Conservation (phyloP, 306 rosid genomes). For the Begonia fuchsioides region DNA sequence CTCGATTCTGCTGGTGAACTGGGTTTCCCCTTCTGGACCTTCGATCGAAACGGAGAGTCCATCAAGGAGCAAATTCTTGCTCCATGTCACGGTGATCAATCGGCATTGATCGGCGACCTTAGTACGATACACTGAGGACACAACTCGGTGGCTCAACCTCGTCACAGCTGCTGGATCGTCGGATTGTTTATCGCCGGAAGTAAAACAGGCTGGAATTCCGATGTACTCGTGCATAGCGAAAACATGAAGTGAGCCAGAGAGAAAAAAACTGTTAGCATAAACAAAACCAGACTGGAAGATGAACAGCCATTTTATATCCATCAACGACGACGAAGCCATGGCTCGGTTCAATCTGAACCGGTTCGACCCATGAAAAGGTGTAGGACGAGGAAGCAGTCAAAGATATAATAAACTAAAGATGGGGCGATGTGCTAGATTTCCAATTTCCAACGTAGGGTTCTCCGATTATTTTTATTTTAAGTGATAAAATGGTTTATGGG, state of each 20-base stretch:
- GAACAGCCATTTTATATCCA: too few relatives aligned
- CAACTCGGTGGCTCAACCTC: conserved; percentile 66
- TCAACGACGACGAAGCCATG: not conserved
- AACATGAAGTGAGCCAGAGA: conserved; percentile 1
- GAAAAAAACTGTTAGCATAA: not conserved
- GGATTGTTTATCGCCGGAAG: conserved; percentile 28
- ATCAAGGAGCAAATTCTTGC: conserved; percentile 56
- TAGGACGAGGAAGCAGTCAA: conserved; percentile 32
- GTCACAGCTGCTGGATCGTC: conserved; percentile 42
- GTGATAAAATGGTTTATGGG: too few relatives aligned
- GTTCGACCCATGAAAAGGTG: conserved; percentile 24
- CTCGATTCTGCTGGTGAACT: conserved; percentile 64
- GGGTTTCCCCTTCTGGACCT: conserved; percentile 51
- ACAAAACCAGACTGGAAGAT: too few relatives aligned
- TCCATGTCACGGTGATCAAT: conserved; percentile 62
- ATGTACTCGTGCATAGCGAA: conserved; percentile 41
- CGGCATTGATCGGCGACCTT: conserved; percentile 60
- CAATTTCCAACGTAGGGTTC: conserved; percentile 23
- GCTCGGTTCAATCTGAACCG: not conserved
- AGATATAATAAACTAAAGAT: conserved; percentile 6
- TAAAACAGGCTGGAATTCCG: conserved; percentile 65
- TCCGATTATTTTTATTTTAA: too few relatives aligned
- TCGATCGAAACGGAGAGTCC: conserved; percentile 64
- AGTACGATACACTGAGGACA: conserved; percentile 53
- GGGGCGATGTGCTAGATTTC: conserved; percentile 15